phyloP scores from a whole-genome alignment of 331 rosid genomes.

The Malus hybrid region DNA sequence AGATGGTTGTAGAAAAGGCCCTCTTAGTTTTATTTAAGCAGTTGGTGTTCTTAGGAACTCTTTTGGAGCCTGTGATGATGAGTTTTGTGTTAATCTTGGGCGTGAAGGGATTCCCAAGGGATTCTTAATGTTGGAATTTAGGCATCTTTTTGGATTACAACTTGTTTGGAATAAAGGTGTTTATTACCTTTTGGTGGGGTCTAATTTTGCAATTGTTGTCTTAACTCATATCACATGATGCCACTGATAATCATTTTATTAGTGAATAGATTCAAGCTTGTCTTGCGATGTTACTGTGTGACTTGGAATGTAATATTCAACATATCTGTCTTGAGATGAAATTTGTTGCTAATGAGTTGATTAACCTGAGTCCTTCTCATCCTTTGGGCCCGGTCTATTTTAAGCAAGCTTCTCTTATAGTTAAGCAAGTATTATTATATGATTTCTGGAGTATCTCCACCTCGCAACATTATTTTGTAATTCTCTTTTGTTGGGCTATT shows the following conservation, averaged over 20 bases:
- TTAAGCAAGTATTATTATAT: background rate
- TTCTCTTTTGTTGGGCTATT: no score
- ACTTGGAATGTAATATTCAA: background rate
- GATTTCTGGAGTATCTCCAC: background rate
- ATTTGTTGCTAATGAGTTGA: background rate
- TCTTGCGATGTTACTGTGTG: background rate
- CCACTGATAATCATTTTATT: background rate
- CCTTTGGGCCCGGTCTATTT: background rate
- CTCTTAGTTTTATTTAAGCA: background rate
- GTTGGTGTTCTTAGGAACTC: background rate
- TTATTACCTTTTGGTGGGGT: background rate
- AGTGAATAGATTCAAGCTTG: background rate
- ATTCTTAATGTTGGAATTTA: no score
- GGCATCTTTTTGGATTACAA: background rate
- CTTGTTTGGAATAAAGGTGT: no score
- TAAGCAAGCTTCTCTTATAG: background rate
- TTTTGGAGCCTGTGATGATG: background rate
- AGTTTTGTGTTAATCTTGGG: background rate
- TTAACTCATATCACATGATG: background rate
- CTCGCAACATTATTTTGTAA: no score
- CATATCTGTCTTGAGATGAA: background rate
- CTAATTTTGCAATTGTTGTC: background rate
- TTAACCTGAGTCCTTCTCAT: background rate
- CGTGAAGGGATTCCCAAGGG: background rate
- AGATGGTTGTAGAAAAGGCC: background rate